A percentile compares a stretch with the other conserved stretches of the same genome.
These are phyloP conservation scores for Kodamaea plutei DNA, from an alignment of 1,139 yeast species.

Conservation along the genomic window DNA sequence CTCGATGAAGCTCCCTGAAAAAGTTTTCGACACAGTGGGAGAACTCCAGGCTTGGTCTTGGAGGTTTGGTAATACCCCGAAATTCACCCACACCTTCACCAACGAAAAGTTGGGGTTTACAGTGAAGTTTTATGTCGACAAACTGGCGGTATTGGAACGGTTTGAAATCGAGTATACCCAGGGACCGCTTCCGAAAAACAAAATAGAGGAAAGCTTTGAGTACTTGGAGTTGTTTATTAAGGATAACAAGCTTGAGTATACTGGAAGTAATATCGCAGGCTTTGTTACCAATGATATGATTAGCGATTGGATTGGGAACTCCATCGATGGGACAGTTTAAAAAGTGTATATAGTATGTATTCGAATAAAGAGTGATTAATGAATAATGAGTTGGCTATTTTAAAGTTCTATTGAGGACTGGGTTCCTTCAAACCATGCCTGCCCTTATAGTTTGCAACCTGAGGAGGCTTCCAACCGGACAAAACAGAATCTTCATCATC, in stretches of 20 bases:
- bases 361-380: neutral
- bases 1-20: constrained; percentile 39
- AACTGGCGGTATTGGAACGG: constrained; percentile 28
- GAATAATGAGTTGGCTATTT: too few relatives aligned
- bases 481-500: constrained; percentile 44
- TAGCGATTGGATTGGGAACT: constrained; percentile 45
- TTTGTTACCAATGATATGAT: constrained; percentile 39
- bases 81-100: constrained; percentile 46
- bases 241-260: constrained; percentile 28
- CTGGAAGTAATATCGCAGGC: constrained; percentile 45
- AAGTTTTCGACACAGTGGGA: constrained; percentile 38
- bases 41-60: constrained; percentile 61
- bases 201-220: constrained; percentile 25
- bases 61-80: constrained; percentile 71
- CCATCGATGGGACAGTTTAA: constrained; percentile 50
- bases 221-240: constrained; percentile 26
- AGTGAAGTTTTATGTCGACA: constrained; percentile 41
- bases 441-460: constrained; percentile 49
- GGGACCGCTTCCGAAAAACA: constrained; percentile 14
- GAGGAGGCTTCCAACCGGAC: constrained; percentile 49
- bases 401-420: too few relatives aligned
- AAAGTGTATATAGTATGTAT: constrained; percentile 2
- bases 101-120: constrained; percentile 27
- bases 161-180: constrained; percentile 16
- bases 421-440: constrained; percentile 51